Base-by-base conservation (phyloP, 2,329 filamentous ascomycete genomes). In the Epichloe gansuensis region DNA sequence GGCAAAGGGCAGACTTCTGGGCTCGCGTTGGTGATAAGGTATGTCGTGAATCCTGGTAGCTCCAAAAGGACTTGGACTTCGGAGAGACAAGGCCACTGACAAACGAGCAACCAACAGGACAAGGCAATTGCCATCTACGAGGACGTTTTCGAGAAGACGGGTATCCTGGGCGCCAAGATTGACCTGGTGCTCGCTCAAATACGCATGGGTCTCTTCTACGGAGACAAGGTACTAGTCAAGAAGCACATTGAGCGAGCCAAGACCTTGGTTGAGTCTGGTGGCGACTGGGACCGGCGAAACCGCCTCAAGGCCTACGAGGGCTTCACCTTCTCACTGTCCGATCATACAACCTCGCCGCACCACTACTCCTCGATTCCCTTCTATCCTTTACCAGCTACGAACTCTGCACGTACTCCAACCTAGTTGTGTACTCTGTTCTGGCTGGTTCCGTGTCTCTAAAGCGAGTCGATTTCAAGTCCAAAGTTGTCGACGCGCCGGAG, bases 311-410 rank as follows among this genome's bases (percentile, higher is more conserved):
- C 93, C 60, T 98, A 98, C 78, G 90, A 95, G 67, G 93, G 57
- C 78, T 98, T 52, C 86, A 97, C 67, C 81, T 95, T 54, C 83
- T 98, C 60, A 97, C 91, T 25, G 82, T 93, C 59, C 90, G 93
- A 61, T 91, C 90, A 56, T 90, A 97, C 76, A 88, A 84, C 68
- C 76, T 88, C 54, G 91, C 90, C 42, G 93, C 93, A 2, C 91
- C 93, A 42, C 81, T 96, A 11, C 85, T 98, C 49, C 88, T 98
- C 64, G 93, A 98, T 76, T 95, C 89, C 65, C 78, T 98, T 96
- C 91, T 31, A 98, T n/a, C 93, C 23, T 98, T 98, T 70, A 98
- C 93, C 57, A 96, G 90, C 69, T 96, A 96, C 74, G 93, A 98
- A 71, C 82, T 98, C 48, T 98, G 93, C 82, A 91, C 86, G 59